phyloP scores from a whole-genome alignment of 2,329 filamentous ascomycete species.

The Aspergillus hiratsukae region DNA sequence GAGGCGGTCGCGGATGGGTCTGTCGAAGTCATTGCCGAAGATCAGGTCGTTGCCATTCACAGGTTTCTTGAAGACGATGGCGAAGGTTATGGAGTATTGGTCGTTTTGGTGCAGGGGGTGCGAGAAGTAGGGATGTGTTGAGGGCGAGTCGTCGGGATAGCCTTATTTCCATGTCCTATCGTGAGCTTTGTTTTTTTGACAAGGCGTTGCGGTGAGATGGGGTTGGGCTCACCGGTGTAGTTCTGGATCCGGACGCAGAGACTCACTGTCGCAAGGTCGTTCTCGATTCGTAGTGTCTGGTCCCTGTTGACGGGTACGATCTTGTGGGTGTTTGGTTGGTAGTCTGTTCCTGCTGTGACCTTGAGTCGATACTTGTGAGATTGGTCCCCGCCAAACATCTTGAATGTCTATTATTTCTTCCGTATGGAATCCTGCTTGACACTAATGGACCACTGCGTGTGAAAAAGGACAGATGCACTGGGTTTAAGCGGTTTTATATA shows the following conservation, averaged over 20 bases:
- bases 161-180: constrained; percentile 41
- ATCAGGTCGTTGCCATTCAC: constrained; percentile 71
- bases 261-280: constrained; percentile 59
- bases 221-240: constrained; percentile 42
- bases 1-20: constrained; percentile 78
- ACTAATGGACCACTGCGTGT: neutral
- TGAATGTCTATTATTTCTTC: neutral
- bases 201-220: neutral
- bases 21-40: constrained; percentile 94
- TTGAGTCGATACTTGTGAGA: constrained; percentile 61
- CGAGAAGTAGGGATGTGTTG: constrained; percentile 72
- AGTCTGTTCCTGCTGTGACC: constrained; percentile 74
- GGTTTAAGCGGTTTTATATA: neutral
- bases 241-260: constrained; percentile 71
- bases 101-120: constrained; percentile 65
- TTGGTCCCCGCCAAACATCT: neutral
- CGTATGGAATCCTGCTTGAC: neutral
- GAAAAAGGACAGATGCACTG: neutral
- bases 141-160: constrained; percentile 66
- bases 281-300: constrained; percentile 58
- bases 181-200: neutral
- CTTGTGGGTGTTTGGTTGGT: constrained; percentile 68
- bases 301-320: constrained; percentile 71
- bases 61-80: constrained; percentile 65
- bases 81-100: constrained; percentile 79